A percentile compares a stretch with the other conserved stretches of the same genome.
Conservation (phyloP, 106 monocot species). For the Cymbidium sinense region DNA sequence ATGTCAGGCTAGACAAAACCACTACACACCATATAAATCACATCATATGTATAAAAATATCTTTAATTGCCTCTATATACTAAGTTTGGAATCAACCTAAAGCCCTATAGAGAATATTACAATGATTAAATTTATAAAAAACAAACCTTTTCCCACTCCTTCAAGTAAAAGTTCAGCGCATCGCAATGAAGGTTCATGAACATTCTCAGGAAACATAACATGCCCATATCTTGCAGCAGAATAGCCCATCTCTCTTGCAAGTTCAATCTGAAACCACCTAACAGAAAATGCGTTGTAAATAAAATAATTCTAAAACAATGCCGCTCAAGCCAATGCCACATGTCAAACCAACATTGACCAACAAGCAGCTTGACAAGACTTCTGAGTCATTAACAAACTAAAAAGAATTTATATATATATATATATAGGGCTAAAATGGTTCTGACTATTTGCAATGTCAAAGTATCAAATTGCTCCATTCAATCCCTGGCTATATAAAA, state of each 20-base stretch:
- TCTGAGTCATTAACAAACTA: too few species aligned
- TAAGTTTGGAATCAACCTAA: not conserved
- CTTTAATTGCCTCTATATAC: not conserved
- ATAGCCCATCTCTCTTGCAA: slow-evolving; percentile 94
- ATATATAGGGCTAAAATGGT: not conserved
- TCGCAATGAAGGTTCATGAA: slow-evolving; percentile 72
- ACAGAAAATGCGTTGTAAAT: slow-evolving; percentile 27
- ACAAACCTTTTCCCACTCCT: slow-evolving; percentile 88
- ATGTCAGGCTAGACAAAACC: too few species aligned
- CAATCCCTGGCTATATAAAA: too few species aligned
- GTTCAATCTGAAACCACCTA: slow-evolving; percentile 91
- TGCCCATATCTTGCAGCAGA: slow-evolving; percentile 86
- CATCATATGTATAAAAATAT: not conserved
- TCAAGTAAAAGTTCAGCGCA: slow-evolving; percentile 86
- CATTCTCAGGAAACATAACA: slow-evolving; percentile 99
- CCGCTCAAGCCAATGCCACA: not conserved
- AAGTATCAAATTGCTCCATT: too few species aligned
- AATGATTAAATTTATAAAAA: not conserved
- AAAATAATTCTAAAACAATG: not conserved
- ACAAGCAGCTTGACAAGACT: too few species aligned
- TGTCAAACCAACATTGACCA: too few species aligned
- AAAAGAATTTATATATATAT: not conserved
- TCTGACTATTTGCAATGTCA: too few species aligned
- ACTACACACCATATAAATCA: not conserved
- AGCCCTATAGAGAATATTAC: not conserved